Evolutionary conservation across 345 rosid species (phyloP).

Genomic region (Gynandropsis gynandra): DNA sequence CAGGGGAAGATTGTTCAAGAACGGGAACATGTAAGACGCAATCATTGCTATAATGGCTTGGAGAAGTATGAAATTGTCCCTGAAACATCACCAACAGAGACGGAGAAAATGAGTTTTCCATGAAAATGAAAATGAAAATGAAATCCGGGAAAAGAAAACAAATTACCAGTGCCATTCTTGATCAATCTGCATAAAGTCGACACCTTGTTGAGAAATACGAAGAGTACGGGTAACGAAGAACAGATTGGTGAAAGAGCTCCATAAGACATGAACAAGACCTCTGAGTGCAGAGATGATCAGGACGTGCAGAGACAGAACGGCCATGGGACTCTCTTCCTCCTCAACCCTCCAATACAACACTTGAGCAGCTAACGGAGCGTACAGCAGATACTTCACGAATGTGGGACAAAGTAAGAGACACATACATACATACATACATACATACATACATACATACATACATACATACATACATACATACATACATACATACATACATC

Average conservation of each 20-base stretch:
- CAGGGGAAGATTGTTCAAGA: slow-evolving; percentile 41
- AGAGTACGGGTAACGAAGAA: slow-evolving; percentile 49
- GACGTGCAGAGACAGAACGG: slow-evolving; percentile 58
- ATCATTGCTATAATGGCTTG: slow-evolving; percentile 62
- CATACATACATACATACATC: too few relatives aligned
- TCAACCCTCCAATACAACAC: slow-evolving; percentile 38
- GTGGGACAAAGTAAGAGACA: not conserved
- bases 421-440: too few relatives aligned
- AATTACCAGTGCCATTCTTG: slow-evolving; percentile 84
- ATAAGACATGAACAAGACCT: slow-evolving; percentile 25
- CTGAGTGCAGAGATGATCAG: slow-evolving; percentile 47
- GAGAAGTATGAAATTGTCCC: slow-evolving; percentile 89
- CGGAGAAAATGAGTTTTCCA: not conserved
- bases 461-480: too few relatives aligned
- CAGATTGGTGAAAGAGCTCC: slow-evolving; percentile 49
- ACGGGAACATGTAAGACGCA: slow-evolving; percentile 37
- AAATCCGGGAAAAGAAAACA: too few relatives aligned
- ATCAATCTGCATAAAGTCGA: slow-evolving; percentile 87
- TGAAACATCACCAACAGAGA: slow-evolving; percentile 27
- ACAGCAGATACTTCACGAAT: slow-evolving; percentile 60
- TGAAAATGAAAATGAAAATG: not conserved
- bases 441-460: too few relatives aligned
- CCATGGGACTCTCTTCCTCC: slow-evolving; percentile 32
- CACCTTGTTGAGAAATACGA: slow-evolving; percentile 52
- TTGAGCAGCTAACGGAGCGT: slow-evolving; percentile 60